phyloP scores from a whole-genome alignment of 176 grass and related monocot species.

The Carex littledalei region DNA sequence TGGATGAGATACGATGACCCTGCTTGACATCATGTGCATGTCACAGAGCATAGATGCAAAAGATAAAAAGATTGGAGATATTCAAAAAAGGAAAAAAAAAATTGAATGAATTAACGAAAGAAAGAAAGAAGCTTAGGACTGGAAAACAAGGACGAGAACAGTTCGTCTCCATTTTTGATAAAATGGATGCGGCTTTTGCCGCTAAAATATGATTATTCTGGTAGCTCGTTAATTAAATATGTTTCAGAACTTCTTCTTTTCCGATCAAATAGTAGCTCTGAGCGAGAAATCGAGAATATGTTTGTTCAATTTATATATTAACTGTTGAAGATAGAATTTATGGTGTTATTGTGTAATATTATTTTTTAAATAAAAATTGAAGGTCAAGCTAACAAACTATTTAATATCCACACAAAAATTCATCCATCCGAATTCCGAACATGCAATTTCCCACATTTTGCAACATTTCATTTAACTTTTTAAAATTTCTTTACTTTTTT shows the following conservation, averaged over 20 bases:
- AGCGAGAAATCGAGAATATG: not conserved
- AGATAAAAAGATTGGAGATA: not conserved
- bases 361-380: too few species aligned
- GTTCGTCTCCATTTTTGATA: not conserved
- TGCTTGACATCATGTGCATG: slow-evolving; percentile 18
- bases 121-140: not conserved
- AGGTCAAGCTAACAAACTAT: too few species aligned
- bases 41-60: not conserved
- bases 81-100: not conserved
- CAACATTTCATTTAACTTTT: too few species aligned
- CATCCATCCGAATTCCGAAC: too few species aligned
- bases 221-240: not conserved
- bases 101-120: not conserved
- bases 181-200: not conserved
- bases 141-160: not conserved
- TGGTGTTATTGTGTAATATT: too few species aligned
- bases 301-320: not conserved
- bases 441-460: too few species aligned
- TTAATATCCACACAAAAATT: too few species aligned
- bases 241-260: not conserved
- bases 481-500: too few species aligned
- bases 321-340: too few species aligned
- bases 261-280: not conserved
- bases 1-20: not conserved
- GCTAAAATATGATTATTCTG: not conserved